These are phyloP conservation scores for Aureobasidium sp. DNA, from an alignment of 2,329 filamentous ascomycete genomes.

Conservation along the genomic window DNA sequence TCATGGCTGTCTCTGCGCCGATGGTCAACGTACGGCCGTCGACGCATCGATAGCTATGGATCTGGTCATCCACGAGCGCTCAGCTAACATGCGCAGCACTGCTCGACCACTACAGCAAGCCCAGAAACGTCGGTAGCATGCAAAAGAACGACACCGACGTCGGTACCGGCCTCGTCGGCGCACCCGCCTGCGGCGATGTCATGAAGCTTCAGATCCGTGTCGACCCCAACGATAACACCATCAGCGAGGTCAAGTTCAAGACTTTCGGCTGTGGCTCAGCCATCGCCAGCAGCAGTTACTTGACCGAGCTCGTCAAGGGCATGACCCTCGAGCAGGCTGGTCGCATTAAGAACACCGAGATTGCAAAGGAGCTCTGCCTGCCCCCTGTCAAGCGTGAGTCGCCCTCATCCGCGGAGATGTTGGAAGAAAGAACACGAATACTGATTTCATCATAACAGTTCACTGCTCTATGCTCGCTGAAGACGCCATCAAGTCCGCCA, in stretches of 20 bases:
- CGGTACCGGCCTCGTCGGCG: slow-evolving; percentile 83
- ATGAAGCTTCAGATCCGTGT: slow-evolving; percentile 94
- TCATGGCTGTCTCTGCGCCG: not conserved
- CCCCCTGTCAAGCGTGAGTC: slow-evolving; percentile 78
- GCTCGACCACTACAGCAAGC: slow-evolving; percentile 75
- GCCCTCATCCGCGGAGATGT: not conserved
- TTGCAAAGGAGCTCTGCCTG: slow-evolving; percentile 89
- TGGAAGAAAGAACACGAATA: not conserved
- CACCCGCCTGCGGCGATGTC: slow-evolving; percentile 86
- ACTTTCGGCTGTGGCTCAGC: slow-evolving; percentile 92
- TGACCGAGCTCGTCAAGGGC: slow-evolving; percentile 89
- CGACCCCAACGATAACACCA: slow-evolving; percentile 78
- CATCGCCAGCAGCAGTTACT: slow-evolving; percentile 88
- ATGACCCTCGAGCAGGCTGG: slow-evolving; percentile 95
- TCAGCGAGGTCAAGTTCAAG: slow-evolving; percentile 96
- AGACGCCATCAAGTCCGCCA: slow-evolving; percentile 87
- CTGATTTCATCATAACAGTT: slow-evolving; percentile 42
- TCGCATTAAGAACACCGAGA: slow-evolving; percentile 93
- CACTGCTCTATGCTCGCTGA: slow-evolving; percentile 92
- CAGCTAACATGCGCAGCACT: slow-evolving; percentile 41
- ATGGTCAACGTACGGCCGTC: slow-evolving; percentile 6
- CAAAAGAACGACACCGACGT: slow-evolving; percentile 74
- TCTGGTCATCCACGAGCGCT: slow-evolving; percentile 7
- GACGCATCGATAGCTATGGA: not conserved
- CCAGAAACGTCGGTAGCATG: slow-evolving; percentile 73